Conservation (phyloP, 805 yeast species). For the Saccharomycopsis selenospora region DNA sequence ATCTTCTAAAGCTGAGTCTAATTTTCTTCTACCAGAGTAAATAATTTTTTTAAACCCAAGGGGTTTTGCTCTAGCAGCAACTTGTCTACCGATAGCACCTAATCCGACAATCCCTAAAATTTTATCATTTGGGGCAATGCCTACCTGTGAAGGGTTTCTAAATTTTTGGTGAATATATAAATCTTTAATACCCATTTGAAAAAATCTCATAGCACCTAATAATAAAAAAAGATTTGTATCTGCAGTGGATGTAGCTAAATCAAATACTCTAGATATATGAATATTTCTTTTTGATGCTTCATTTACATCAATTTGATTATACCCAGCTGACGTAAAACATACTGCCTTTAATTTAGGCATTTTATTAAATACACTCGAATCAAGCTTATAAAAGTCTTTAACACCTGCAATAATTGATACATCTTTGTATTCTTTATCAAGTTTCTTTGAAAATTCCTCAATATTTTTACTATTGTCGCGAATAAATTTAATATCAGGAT, state of each 20-base stretch:
- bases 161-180: slow-evolving; percentile 32
- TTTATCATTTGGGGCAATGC: slow-evolving; percentile 36
- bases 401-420: slow-evolving; percentile 18
- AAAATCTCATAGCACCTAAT: slow-evolving; percentile 46
- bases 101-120: slow-evolving; percentile 41
- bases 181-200: slow-evolving; percentile 34
- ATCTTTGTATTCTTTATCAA: neutral
- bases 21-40: slow-evolving; percentile 36
- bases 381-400: slow-evolving; percentile 15
- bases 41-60: slow-evolving; percentile 38
- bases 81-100: slow-evolving; percentile 40
- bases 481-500: slow-evolving; percentile 12
- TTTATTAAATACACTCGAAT: slow-evolving; percentile 12
- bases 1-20: slow-evolving; percentile 30
- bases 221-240: slow-evolving; percentile 47
- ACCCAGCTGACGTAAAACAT: slow-evolving; percentile 41
- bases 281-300: slow-evolving; percentile 36
- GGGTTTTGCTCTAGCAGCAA: slow-evolving; percentile 36
- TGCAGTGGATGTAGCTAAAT: slow-evolving; percentile 48
- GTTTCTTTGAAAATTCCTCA: slow-evolving; percentile 12
- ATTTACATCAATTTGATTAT: slow-evolving; percentile 42
- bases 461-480: slow-evolving; percentile 5
- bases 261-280: slow-evolving; percentile 47
- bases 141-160: slow-evolving; percentile 35
- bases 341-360: slow-evolving; percentile 19